These are phyloP conservation scores for Phytophthora lateralis DNA, from an alignment of 352 stramenopile species.

Conservation along the genomic window DNA sequence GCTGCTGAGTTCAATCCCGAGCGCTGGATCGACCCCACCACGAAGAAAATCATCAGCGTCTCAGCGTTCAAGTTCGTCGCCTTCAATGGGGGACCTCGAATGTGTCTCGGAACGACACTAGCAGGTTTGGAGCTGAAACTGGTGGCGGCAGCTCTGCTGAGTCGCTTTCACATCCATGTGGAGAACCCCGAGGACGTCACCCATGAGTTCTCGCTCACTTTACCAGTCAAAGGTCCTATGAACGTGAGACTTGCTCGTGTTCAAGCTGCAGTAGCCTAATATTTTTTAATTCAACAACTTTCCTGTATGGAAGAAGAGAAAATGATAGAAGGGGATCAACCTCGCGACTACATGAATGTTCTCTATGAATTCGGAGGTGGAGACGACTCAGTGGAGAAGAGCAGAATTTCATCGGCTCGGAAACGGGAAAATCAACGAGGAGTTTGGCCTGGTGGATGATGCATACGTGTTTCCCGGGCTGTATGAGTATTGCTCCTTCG, in stretches of 20 bases:
- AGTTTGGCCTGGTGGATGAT: constrained; percentile 73
- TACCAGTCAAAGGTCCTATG: constrained; percentile 44
- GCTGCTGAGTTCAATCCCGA: constrained; percentile 57
- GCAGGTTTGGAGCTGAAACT: constrained; percentile 52
- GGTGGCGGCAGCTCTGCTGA: constrained; percentile 35
- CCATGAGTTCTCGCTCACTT: constrained; percentile 40
- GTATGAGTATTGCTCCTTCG: constrained; percentile 63
- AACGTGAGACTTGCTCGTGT: constrained; percentile 28
- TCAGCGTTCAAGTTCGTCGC: constrained; percentile 51
- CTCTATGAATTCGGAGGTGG: constrained; percentile 8
- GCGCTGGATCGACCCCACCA: constrained; percentile 45
- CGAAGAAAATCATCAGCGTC: constrained; percentile 33
- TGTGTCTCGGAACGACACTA: constrained; percentile 49
- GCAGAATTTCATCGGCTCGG: background rate
- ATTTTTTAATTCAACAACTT: background rate
- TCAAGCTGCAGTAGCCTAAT: constrained; percentile 2
- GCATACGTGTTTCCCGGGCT: constrained; percentile 52
- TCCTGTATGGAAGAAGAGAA: background rate
- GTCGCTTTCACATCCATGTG: constrained; percentile 42
- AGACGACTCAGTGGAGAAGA: background rate
- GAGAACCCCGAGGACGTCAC: constrained; percentile 27
- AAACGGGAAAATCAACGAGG: constrained; percentile 12
- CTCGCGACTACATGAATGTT: constrained; percentile 11
- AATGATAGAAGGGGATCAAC: background rate
- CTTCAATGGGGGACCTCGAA: constrained; percentile 54